These are phyloP conservation scores for Nematodospora valgi DNA, from an alignment of 805 yeast genomes.

Conservation along the genomic window DNA sequence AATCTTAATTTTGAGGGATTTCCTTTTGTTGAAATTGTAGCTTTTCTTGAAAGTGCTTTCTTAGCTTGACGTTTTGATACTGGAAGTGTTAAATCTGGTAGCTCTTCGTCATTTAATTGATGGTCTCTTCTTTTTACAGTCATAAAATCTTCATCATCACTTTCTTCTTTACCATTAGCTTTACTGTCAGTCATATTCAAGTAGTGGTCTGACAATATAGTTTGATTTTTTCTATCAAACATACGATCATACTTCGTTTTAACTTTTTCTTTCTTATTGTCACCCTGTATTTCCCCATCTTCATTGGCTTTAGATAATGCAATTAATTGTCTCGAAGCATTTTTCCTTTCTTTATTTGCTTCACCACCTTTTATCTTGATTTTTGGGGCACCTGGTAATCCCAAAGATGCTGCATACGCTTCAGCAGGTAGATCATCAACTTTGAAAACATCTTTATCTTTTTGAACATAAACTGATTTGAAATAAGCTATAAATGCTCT, in stretches of 20 bases:
- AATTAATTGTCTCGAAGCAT: conserved; percentile 69
- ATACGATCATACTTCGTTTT: conserved; percentile 91
- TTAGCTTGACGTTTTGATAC: conserved; percentile 82
- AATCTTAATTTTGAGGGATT: conserved; percentile 76
- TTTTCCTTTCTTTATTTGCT: conserved; percentile 71
- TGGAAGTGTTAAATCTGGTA: conserved; percentile 59
- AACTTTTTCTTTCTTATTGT: conserved; percentile 36
- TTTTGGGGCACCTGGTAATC: conserved; percentile 95
- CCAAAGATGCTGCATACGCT: conserved; percentile 80
- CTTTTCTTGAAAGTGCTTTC: conserved; percentile 84
- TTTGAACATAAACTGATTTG: conserved; percentile 79
- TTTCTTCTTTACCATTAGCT: conserved; percentile 30
- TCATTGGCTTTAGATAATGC: conserved; percentile 48
- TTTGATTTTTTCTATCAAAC: conserved; percentile 94
- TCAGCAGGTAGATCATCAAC: conserved; percentile 76
- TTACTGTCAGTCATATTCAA: conserved; percentile 59
- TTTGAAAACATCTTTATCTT: conserved; percentile 82
- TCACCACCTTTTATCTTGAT: conserved; percentile 58
- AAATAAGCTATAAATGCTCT: conserved; percentile 92
- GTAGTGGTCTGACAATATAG: conserved; percentile 86
- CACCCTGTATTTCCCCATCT: conserved; percentile 55
- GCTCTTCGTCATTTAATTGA: conserved; percentile 57
- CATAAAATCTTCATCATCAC: conserved; percentile 76
- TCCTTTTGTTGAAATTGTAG: conserved; percentile 56
- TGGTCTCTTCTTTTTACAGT: conserved; percentile 77